Evolutionary conservation across 1,139 yeast species (phyloP).

Genomic region (Pichia terricola): DNA sequence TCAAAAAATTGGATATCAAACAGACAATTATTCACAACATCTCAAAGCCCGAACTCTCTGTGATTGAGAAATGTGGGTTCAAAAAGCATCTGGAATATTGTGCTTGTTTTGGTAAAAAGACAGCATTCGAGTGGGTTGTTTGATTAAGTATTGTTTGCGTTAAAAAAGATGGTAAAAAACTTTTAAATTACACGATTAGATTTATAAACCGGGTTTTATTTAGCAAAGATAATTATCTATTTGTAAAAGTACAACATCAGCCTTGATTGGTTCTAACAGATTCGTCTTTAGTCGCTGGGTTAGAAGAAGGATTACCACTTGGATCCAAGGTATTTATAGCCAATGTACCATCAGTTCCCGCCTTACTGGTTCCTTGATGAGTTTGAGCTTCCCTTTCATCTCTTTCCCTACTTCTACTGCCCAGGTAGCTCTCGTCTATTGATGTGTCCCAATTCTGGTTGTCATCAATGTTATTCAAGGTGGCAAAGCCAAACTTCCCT

Average conservation of each 20-base stretch:
- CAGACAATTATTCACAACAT: constrained; percentile 12
- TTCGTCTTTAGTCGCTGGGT: too few relatives aligned
- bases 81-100: constrained; percentile 15
- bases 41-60: constrained; percentile 7
- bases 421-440: constrained; percentile 11
- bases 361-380: too few relatives aligned
- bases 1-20: constrained; percentile 27
- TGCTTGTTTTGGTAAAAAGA: constrained; percentile 15
- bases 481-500: constrained; percentile 1
- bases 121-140: constrained; percentile 16
- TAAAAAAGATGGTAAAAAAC: too few relatives aligned
- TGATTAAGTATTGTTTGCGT: not conserved
- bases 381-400: not conserved
- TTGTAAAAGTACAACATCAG: too few relatives aligned
- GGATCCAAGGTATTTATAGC: too few relatives aligned
- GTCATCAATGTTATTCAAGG: constrained; percentile 2
- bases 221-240: not conserved
- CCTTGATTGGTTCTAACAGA: too few relatives aligned
- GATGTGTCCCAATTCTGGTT: constrained; percentile 13
- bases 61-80: constrained; percentile 19
- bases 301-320: too few relatives aligned
- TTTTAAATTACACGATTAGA: too few relatives aligned
- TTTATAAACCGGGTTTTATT: too few relatives aligned
- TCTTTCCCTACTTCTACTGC: constrained; percentile 6
- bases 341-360: too few relatives aligned